Evolutionary conservation across 106 monocot species (phyloP).

Genomic region (Dactylorhiza incarnata): DNA sequence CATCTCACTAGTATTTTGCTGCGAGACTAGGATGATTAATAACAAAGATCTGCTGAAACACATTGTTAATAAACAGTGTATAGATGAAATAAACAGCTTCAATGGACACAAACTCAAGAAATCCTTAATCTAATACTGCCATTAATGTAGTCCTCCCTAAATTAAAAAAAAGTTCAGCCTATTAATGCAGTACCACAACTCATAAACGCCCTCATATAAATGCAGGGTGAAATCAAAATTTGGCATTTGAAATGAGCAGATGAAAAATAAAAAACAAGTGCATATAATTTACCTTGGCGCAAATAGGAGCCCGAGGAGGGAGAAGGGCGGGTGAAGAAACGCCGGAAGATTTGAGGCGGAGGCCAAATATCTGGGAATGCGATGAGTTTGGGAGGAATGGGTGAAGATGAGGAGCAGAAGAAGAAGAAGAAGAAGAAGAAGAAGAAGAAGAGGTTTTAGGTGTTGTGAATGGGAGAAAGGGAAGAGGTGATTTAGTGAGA

Average conservation of each 20-base stretch:
- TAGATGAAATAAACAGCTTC: neutral
- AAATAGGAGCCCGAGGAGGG: conserved; percentile 19
- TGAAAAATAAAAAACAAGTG: neutral
- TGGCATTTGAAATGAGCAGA: neutral
- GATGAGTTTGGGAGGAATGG: conserved; percentile 25
- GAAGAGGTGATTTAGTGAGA: conserved; percentile 26
- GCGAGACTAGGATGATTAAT: too few relatives aligned
- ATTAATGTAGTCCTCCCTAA: neutral
- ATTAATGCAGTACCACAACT: too few relatives aligned
- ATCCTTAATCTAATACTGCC: neutral
- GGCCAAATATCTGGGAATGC: conserved; percentile 37
- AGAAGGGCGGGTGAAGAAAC: conserved; percentile 1
- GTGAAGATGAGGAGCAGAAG: conserved; percentile 7
- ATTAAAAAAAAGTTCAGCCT: too few relatives aligned
- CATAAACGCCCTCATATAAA: too few relatives aligned
- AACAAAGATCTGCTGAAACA: neutral
- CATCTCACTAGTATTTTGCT: too few relatives aligned
- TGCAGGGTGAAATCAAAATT: neutral
- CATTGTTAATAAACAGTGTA: neutral
- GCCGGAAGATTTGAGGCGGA: conserved; percentile 19
- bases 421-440: too few relatives aligned
- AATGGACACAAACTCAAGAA: neutral
- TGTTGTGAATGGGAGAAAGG: conserved; percentile 26
- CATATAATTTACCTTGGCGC: conserved; percentile 36
- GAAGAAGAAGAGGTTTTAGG: conserved; percentile 23